Conservation (phyloP, 441 rosid genomes). For the Daphne laureola region DNA sequence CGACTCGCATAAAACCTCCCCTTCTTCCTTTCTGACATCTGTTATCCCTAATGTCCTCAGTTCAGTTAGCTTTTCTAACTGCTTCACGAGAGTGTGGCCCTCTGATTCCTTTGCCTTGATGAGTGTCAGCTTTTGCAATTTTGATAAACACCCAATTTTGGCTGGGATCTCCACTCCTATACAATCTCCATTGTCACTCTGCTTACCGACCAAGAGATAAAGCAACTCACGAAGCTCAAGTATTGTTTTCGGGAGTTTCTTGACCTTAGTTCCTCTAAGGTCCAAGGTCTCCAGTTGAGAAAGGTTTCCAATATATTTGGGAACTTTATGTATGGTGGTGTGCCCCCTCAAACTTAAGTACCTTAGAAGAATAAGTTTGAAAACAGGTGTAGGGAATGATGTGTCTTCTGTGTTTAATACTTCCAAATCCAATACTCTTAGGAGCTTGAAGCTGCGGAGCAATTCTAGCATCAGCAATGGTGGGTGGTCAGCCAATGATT, state of each 20-base stretch:
- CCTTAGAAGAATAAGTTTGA: constrained; percentile 16
- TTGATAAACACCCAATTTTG: constrained; percentile 24
- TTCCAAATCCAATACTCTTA: constrained; percentile 26
- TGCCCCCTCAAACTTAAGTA: constrained; percentile 25
- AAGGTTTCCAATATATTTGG: constrained; percentile 27
- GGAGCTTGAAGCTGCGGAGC: constrained; percentile 16
- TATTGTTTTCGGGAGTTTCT: constrained; percentile 24
- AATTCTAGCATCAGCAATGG: constrained; percentile 3
- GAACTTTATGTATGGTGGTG: constrained; percentile 23
- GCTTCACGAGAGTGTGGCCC: constrained; percentile 10
- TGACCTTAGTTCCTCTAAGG: constrained; percentile 28
- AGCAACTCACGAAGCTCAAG: constrained; percentile 23
- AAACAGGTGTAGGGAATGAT: constrained; percentile 20
- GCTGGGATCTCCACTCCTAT: constrained; percentile 24
- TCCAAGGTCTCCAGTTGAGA: constrained; percentile 32
- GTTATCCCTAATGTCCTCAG: constrained; percentile 32
- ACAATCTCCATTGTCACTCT: constrained; percentile 3
- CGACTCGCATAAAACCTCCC: constrained; percentile 27
- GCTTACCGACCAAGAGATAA: constrained; percentile 31
- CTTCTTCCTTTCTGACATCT: constrained; percentile 26
- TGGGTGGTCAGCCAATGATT: constrained; percentile 11
- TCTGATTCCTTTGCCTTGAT: constrained; percentile 16
- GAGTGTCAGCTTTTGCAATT: constrained; percentile 32
- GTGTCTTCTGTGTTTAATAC: constrained; percentile 4
- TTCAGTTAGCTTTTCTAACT: constrained; percentile 26